Conservation (phyloP, 257 asterid species). For the Primulina tabacum region DNA sequence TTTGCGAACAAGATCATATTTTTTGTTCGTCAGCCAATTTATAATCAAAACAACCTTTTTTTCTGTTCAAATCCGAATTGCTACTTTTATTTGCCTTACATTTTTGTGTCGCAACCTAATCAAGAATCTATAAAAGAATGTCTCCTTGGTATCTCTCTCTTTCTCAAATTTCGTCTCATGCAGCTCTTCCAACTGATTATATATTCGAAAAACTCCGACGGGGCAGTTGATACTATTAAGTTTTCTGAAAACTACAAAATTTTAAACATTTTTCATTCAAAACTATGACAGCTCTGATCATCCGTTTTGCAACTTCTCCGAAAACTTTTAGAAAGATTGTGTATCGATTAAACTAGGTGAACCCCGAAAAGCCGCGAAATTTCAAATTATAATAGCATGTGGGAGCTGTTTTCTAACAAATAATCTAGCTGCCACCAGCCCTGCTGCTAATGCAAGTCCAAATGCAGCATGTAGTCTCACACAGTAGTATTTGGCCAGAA, state of each 20-base stretch:
- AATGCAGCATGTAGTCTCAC: conserved; percentile 71
- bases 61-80: too few species aligned
- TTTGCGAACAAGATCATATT: too few species aligned
- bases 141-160: neutral
- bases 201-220: neutral
- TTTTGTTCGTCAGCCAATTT: too few species aligned
- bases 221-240: neutral
- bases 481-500: conserved; percentile 73
- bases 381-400: conserved; percentile 34
- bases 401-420: conserved; percentile 41
- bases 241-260: too few species aligned
- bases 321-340: too few species aligned
- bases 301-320: too few species aligned
- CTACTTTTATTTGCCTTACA: neutral
- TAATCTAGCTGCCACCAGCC: conserved; percentile 61
- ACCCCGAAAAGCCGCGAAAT: too few species aligned
- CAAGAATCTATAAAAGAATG: neutral
- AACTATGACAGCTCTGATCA: too few species aligned
- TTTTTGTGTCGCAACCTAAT: too few species aligned
- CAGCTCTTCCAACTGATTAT: neutral
- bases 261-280: too few species aligned
- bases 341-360: too few species aligned
- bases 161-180: neutral
- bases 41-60: too few species aligned
- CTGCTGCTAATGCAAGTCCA: conserved; percentile 71